These are phyloP conservation scores for Dactylonectria estremocensis DNA, from an alignment of 2,329 filamentous ascomycete species.

Conservation along the genomic window DNA sequence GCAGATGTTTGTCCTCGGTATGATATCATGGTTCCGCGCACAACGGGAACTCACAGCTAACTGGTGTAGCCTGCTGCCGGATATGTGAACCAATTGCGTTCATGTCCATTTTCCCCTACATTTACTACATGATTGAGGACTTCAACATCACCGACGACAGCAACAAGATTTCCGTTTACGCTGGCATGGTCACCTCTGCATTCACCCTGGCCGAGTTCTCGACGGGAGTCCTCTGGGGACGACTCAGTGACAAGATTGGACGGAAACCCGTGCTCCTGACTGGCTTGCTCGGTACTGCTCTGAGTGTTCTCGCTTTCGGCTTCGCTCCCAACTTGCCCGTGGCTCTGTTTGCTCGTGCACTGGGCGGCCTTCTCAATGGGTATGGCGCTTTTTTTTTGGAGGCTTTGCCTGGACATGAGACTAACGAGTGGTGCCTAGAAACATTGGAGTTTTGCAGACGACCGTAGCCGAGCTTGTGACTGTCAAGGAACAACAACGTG, in stretches of 20 bases:
- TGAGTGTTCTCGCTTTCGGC: slow-evolving; percentile 94
- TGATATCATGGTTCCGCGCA: slow-evolving; percentile 4
- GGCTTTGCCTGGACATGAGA: slow-evolving; percentile 10
- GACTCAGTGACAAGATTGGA: slow-evolving; percentile 91
- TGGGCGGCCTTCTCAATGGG: slow-evolving; percentile 95
- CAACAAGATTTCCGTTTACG: slow-evolving; percentile 89
- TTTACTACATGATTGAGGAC: slow-evolving; percentile 96
- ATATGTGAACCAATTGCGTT: slow-evolving; percentile 99
- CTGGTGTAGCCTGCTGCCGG: slow-evolving; percentile 81
- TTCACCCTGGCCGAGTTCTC: slow-evolving; percentile 97
- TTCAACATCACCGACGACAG: slow-evolving; percentile 88
- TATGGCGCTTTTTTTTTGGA: slow-evolving; percentile 62
- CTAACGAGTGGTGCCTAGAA: slow-evolving; percentile 65
- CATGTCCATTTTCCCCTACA: slow-evolving; percentile 99
- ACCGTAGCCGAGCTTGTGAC: slow-evolving; percentile 96
- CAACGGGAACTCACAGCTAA: slow-evolving; percentile 30
- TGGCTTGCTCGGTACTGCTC: slow-evolving; percentile 89
- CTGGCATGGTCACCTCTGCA: slow-evolving; percentile 94
- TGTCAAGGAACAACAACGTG: slow-evolving; percentile 92
- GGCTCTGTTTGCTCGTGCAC: slow-evolving; percentile 87
- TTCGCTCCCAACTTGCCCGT: slow-evolving; percentile 87
- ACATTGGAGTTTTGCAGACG: slow-evolving; percentile 95
- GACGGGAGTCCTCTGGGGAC: slow-evolving; percentile 93
- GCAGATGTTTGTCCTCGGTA: slow-evolving; percentile 70
- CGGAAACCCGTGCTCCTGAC: slow-evolving; percentile 93